These are phyloP conservation scores for Ustilaginoidea virens DNA, from an alignment of 2,329 filamentous ascomycete genomes.

Conservation along the genomic window DNA sequence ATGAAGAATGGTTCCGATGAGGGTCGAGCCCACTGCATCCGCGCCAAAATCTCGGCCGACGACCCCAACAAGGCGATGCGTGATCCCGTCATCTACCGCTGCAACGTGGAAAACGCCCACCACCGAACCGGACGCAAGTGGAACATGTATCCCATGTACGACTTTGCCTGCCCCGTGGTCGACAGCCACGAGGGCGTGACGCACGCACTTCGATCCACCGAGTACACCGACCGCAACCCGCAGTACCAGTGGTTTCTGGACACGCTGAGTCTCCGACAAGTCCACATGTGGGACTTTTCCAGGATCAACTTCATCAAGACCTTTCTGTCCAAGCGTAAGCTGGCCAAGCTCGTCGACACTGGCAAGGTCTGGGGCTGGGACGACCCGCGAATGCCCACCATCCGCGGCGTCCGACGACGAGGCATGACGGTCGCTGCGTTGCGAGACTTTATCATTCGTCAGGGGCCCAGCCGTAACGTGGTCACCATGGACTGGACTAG, in stretches of 20 bases:
- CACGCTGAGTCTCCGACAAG: constrained; percentile 55
- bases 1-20: constrained; percentile 79
- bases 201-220: constrained; percentile 68
- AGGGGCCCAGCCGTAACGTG: constrained; percentile 71
- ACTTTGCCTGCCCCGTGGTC: constrained; percentile 71
- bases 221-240: constrained; percentile 76
- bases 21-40: constrained; percentile 76
- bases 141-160: constrained; percentile 82
- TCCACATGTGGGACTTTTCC: constrained; percentile 76
- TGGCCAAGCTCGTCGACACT: constrained; percentile 66
- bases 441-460: constrained; percentile 71
- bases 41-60: constrained; percentile 83
- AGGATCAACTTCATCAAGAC: constrained; percentile 75
- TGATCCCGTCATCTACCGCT: constrained; percentile 94
- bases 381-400: constrained; percentile 74
- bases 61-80: constrained; percentile 91
- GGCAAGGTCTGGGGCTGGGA: constrained; percentile 74
- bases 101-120: constrained; percentile 52
- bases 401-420: constrained; percentile 61
- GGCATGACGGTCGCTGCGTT: constrained; percentile 69
- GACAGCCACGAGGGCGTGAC: constrained; percentile 72
- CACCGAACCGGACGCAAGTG: constrained; percentile 66
- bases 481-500: constrained; percentile 71
- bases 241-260: constrained; percentile 80
- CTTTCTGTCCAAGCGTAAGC: constrained; percentile 73